Base-by-base conservation (phyloP, 768 basidiomycete species). In the Suillus luteus region DNA sequence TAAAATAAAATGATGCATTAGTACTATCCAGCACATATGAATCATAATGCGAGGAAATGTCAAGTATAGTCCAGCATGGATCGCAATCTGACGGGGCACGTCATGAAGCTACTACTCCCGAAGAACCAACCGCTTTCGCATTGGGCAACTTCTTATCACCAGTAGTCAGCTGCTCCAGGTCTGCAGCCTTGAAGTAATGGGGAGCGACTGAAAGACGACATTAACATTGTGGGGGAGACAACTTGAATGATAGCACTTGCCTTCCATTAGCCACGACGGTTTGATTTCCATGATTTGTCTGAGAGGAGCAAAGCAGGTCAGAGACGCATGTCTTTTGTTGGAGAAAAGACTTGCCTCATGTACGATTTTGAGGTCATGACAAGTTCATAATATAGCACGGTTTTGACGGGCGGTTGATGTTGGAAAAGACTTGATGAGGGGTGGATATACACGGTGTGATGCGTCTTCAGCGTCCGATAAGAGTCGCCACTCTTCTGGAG, bases 251-350 rank as follows among this genome's bases (percentile, higher is more conserved):
- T 15, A 1, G 24, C 7, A 9, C 86, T 62, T 62, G 89, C 92
- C 91, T 83, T 98, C 96, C 49, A 97, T 75, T 38, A 98, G 75
- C 97, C 97, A 99, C 31, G 86, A 73, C 5, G 96, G 93, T 74
- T 99, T 98, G 73, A 99, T 98, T 70, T 99, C 97, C 95, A 99
- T 98, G 44, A 95, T 85, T 82, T 98, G 96, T 66, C 93, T 90
- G 67, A 44, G 11, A 46, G 55, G 49, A 19, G 27, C 5, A 37
- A 49, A 24, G 17, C 6, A 8, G 43, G 24, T 65, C 40, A 62
- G 55, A 40, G 62, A 57, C 8, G 22, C 7, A 58, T 17, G 33
- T 51, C 24, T 31, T 44, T 43, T 38, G 14, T 1, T 37, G 37
- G 24, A 17, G 12, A 22, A 65, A 60, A 17, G 12, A 76, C 83